Percentiles rank a stretch among this genome's conserved stretches.
Conservation (phyloP, 768 basidiomycete species). For the Boletellus emodensis region DNA sequence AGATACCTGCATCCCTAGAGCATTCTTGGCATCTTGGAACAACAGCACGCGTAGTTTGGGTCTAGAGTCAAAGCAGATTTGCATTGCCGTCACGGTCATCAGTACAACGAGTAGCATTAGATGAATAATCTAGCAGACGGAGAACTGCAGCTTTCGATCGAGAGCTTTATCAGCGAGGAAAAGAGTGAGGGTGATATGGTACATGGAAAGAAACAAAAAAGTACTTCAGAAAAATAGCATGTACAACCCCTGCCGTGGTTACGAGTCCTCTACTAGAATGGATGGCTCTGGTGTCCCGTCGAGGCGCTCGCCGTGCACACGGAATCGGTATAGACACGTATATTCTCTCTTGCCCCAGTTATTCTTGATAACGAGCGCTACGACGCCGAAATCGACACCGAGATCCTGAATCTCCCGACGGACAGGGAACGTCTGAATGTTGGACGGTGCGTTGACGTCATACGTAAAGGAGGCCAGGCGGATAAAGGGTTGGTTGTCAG, state of each 20-base stretch:
- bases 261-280: constrained; percentile 22
- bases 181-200: neutral
- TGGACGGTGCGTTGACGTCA: constrained; percentile 45
- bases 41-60: neutral
- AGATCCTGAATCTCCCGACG: constrained; percentile 61
- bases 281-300: constrained; percentile 39
- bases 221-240: constrained; percentile 5
- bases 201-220: constrained; percentile 3
- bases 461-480: constrained; percentile 71
- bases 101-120: constrained; percentile 18
- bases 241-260: constrained; percentile 8
- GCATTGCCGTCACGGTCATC: constrained; percentile 23
- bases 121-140: constrained; percentile 8
- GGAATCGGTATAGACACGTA: constrained; percentile 86
- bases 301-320: constrained; percentile 66
- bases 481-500: constrained; percentile 46
- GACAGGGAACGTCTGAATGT: constrained; percentile 81
- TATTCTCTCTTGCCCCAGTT: constrained; percentile 86
- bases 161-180: constrained; percentile 1
- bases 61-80: neutral
- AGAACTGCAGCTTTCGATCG: constrained; percentile 1
- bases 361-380: constrained; percentile 71
- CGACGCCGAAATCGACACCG: constrained; percentile 79
- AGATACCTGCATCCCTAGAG: neutral
- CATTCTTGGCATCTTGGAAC: neutral